A percentile compares a stretch with the other conserved stretches of the same genome.
Conservation (phyloP, 1,284 basidiomycete species). For the Cutaneotrichosporon cavernicola region DNA sequence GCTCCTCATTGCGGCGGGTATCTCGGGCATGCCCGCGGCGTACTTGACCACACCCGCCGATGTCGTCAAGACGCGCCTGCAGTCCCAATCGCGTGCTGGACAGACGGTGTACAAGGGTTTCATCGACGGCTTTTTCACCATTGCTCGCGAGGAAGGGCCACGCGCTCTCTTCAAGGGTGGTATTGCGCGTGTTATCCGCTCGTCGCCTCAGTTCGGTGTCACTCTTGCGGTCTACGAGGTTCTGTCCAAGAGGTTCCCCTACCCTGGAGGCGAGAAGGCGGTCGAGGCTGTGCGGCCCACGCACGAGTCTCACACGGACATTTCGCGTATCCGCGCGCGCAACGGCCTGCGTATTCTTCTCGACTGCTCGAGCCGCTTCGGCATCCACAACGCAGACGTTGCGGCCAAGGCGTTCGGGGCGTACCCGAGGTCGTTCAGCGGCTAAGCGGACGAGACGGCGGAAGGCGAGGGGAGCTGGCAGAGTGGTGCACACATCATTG, state of each 20-base stretch:
- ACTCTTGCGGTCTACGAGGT: conserved; percentile 88
- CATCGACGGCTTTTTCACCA: conserved; percentile 83
- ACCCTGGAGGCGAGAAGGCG: conserved; percentile 64
- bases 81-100: conserved; percentile 91
- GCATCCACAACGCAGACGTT: conserved; percentile 39
- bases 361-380: conserved; percentile 51
- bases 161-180: conserved; percentile 92
- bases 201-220: conserved; percentile 72
- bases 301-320: conserved; percentile 66
- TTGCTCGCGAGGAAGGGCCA: conserved; percentile 62
- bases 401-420: conserved; percentile 34
- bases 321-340: conserved; percentile 80
- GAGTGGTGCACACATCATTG: conserved; percentile 1
- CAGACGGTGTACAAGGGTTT: conserved; percentile 92
- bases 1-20: conserved; percentile 63
- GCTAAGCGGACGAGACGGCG: background rate
- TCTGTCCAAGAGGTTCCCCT: conserved; percentile 70
- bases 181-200: conserved; percentile 61
- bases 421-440: conserved; percentile 1
- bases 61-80: conserved; percentile 97
- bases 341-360: conserved; percentile 72
- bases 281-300: conserved; percentile 61
- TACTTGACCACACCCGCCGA: conserved; percentile 57
- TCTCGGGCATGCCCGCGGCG: conserved; percentile 73
- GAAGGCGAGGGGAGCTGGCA: background rate